A percentile compares a stretch with the other conserved stretches of the same genome.
phyloP scores from a whole-genome alignment of 768 basidiomycete genomes.

The Amanita pseudoporphyria region DNA sequence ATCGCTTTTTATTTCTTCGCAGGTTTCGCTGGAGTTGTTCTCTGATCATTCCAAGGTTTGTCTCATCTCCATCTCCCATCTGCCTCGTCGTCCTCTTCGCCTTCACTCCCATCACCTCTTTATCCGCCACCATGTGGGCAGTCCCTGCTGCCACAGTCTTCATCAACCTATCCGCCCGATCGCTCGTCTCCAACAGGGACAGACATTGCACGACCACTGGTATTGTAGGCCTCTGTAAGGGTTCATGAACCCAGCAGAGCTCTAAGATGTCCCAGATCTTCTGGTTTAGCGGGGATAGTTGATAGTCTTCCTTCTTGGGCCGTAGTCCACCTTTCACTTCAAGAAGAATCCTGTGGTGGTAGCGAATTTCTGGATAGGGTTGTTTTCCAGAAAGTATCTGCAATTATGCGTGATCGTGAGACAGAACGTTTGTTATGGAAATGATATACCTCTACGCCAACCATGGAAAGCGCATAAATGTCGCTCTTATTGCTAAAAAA shows the following conservation, averaged over 20 bases:
- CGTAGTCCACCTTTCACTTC: not conserved
- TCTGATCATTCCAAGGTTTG: slow-evolving; percentile 47
- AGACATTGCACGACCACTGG: not conserved
- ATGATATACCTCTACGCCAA: slow-evolving; percentile 19
- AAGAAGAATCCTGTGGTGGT: not conserved
- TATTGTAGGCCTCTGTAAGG: slow-evolving; percentile 34
- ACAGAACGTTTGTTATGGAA: not conserved
- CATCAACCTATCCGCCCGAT: too few relatives aligned
- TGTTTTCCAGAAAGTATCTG: not conserved
- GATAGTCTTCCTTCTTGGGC: not conserved
- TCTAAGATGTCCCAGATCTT: slow-evolving; percentile 33
- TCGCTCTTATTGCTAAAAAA: slow-evolving; percentile 29
- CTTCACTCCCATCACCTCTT: too few relatives aligned
- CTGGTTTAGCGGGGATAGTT: not conserved
- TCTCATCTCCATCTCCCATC: too few relatives aligned
- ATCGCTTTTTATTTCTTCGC: slow-evolving; percentile 81
- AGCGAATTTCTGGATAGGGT: not conserved
- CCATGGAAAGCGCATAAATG: slow-evolving; percentile 50
- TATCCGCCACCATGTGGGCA: too few relatives aligned
- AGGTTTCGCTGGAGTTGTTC: slow-evolving; percentile 65
- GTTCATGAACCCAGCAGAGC: slow-evolving; percentile 34
- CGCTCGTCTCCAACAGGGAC: too few relatives aligned
- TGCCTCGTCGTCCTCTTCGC: too few relatives aligned
- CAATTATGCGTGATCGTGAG: not conserved
- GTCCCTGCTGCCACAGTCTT: too few relatives aligned